These are phyloP conservation scores for Lentinus tigrinus DNA, from an alignment of 768 basidiomycete species.

Conservation along the genomic window DNA sequence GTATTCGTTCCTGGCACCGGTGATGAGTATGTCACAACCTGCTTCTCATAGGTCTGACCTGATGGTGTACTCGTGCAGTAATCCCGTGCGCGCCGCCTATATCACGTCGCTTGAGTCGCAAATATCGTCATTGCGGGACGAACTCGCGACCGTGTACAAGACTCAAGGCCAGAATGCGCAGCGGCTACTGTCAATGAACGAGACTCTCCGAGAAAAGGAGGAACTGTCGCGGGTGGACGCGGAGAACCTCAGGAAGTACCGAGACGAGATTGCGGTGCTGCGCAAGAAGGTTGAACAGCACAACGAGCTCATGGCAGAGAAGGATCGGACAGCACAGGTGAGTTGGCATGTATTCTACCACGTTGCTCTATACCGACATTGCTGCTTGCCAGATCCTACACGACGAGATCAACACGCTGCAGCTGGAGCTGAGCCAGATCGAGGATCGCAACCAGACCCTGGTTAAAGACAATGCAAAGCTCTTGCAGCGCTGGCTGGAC, in stretches of 20 bases:
- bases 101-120: constrained; percentile 91
- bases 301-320: constrained; percentile 81
- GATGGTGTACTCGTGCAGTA: constrained; percentile 40
- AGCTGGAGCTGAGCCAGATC: constrained; percentile 87
- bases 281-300: constrained; percentile 81
- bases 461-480: constrained; percentile 89
- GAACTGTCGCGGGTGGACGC: constrained; percentile 80
- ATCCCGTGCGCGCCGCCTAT: constrained; percentile 85
- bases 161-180: constrained; percentile 96
- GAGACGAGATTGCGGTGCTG: constrained; percentile 71
- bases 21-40: constrained; percentile 64
- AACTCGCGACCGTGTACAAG: constrained; percentile 93
- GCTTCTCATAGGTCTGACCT: not conserved
- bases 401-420: constrained; percentile 91
- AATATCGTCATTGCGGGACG: constrained; percentile 87
- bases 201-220: constrained; percentile 91
- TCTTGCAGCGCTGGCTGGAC: constrained; percentile 96
- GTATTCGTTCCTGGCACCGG: constrained; percentile 57
- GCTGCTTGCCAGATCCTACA: constrained; percentile 63
- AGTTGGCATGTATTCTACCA: constrained; percentile 1
- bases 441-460: constrained; percentile 86
- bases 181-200: constrained; percentile 88
- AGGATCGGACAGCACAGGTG: constrained; percentile 88
- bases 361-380: not conserved
- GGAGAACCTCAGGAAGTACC: constrained; percentile 73